Percentiles rank a stretch among this genome's conserved stretches.
Conservation (phyloP, 2,329 filamentous ascomycete genomes). For the Taxawa tesnikishii region DNA sequence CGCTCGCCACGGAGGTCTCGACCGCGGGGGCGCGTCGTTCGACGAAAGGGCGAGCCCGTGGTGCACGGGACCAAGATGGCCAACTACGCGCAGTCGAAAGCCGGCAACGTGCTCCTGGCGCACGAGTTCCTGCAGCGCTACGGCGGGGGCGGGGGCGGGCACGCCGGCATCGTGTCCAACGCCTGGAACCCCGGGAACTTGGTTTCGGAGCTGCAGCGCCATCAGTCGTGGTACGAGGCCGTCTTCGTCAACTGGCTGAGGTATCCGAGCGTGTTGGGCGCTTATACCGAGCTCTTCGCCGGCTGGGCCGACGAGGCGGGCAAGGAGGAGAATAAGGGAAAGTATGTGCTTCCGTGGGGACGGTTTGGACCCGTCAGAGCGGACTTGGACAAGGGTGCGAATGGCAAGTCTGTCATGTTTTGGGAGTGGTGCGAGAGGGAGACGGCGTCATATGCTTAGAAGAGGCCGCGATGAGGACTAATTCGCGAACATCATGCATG, state of each 20-base stretch:
- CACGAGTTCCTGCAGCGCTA: constrained; percentile 10
- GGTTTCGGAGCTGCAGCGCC: constrained; percentile 16
- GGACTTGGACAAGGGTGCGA: constrained; percentile 19
- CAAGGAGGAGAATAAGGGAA: constrained; percentile 13
- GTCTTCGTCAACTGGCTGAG: constrained; percentile 7
- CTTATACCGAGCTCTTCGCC: constrained; percentile 21
- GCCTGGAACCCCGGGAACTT: constrained; percentile 21
- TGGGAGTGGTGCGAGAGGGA: constrained; percentile 30
- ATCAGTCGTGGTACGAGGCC: constrained; percentile 7
- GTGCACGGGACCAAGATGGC: constrained; percentile 8
- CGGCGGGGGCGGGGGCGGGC: constrained; percentile 5
- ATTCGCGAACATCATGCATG: too few species aligned
- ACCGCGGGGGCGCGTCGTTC: constrained; percentile 12
- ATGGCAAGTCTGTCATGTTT: constrained; percentile 20
- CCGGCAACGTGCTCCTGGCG: constrained; percentile 15
- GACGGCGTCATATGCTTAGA: too few species aligned
- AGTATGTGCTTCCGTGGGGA: constrained; percentile 15
- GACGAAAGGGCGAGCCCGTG: constrained; percentile 8
- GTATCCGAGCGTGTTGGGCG: constrained; percentile 15
- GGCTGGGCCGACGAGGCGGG: constrained; percentile 15
- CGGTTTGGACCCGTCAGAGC: constrained; percentile 15
- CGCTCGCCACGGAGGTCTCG: constrained; percentile 12
- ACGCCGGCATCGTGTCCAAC: constrained; percentile 13
- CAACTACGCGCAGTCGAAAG: constrained; percentile 17
- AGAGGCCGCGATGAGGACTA: too few species aligned